Evolutionary conservation across 1,284 basidiomycete genomes (phyloP), one percentile per base, ranked within the genome.

Genomic region (Xerocomus nothofagi): DNA sequence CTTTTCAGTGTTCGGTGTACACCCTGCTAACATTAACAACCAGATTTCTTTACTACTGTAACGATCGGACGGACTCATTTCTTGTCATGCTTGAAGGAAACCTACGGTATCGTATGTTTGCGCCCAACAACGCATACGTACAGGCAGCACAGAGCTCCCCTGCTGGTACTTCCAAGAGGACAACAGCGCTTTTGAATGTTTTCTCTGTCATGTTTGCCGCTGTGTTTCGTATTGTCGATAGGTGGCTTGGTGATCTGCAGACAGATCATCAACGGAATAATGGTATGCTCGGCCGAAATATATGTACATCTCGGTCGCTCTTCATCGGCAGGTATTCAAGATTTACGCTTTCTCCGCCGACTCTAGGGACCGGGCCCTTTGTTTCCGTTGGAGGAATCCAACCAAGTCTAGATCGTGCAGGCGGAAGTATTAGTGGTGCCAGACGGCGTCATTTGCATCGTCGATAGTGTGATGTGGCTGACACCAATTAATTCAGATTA

Each of bases 381-480:
- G 80, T 91, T 49, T 75, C 69, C 20, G 74, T 70, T 11, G 78
- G 77, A 24, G 77, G 77, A n/a, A 39, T 56, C 57, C 32, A 70
- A 76, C 9, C 77, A 76, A 15, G 85, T 84, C 9, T 69, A 69
- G 55, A 82, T 92, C 59, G 62, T 86, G 21, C 72, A 74, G 46
- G 70, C 80, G 21, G 86, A 92, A 63, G 73, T 90, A 8, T 72
- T 91, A 56, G 68, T 81, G 56, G 68, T 81, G 23, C 64, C 74
- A 26, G 91, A 91, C 58, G 89, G 89, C 50, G 88, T 91, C 21
- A 62, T 89, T 7, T 86, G 91, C 64, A 67, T 87, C 43, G 80
- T 91, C 54, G 78, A 89, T 63, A 57, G 66, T 3, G 82, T 89
- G 11, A 73, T 91, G 39, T 51, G n/a, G n/a, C 82, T 41, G 79